Conservation (phyloP, 768 basidiomycete genomes). For the Tylopilus sp. region DNA sequence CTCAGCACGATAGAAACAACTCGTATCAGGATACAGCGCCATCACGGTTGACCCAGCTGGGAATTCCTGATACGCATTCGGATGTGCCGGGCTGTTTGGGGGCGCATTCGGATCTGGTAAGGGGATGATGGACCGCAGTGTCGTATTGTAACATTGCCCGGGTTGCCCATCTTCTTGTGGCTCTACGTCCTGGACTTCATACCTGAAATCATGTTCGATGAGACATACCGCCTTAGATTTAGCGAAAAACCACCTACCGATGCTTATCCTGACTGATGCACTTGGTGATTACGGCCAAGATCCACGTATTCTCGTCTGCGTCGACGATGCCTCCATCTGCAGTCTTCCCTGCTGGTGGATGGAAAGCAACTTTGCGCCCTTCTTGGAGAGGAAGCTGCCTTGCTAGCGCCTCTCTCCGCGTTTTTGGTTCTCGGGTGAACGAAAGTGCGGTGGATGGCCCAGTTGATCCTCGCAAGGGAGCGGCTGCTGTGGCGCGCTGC, state of each 20-base stretch:
- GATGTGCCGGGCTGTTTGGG: slow-evolving; percentile 57
- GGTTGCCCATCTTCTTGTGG: slow-evolving; percentile 79
- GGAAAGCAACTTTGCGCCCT: slow-evolving; percentile 80
- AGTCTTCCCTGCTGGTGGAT: slow-evolving; percentile 58
- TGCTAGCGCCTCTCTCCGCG: slow-evolving; percentile 56
- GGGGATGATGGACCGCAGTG: slow-evolving; percentile 69
- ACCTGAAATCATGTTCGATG: slow-evolving; percentile 39
- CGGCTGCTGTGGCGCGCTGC: slow-evolving; percentile 14
- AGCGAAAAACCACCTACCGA: slow-evolving; percentile 37
- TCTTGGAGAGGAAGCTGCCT: slow-evolving; percentile 66
- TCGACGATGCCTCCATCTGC: slow-evolving; percentile 48
- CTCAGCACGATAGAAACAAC: slow-evolving; percentile 86
- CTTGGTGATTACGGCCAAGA: slow-evolving; percentile 70
- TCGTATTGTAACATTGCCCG: slow-evolving; percentile 67
- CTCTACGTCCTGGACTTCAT: slow-evolving; percentile 84
- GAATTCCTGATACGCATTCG: slow-evolving; percentile 70
- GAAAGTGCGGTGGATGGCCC: slow-evolving; percentile 49
- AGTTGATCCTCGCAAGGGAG: slow-evolving; percentile 48
- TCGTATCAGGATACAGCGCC: slow-evolving; percentile 89
- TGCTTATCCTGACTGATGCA: slow-evolving; percentile 72
- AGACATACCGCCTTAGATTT: background rate
- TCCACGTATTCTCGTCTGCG: slow-evolving; percentile 59
- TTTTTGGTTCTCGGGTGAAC: slow-evolving; percentile 64
- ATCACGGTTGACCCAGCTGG: slow-evolving; percentile 69
- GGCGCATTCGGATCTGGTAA: slow-evolving; percentile 69